These are phyloP conservation scores for Agrocybe pediades DNA, from an alignment of 768 basidiomycete species.

Conservation along the genomic window DNA sequence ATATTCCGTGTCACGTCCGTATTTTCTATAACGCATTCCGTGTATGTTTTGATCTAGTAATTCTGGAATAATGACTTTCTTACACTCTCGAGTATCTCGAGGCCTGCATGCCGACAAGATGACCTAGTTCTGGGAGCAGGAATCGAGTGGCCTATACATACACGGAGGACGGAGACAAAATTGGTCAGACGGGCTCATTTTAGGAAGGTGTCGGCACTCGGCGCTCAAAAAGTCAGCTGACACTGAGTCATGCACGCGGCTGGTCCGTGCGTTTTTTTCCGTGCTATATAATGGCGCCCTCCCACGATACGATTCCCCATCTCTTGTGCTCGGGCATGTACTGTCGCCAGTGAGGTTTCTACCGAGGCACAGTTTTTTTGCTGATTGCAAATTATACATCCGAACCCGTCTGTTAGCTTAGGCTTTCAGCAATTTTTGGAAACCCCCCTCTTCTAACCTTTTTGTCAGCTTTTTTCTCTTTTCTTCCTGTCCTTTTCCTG, in stretches of 20 bases:
- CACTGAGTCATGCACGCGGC: neutral
- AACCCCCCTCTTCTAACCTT: conserved; percentile 31
- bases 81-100: conserved; percentile 11
- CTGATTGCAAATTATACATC: conserved; percentile 98
- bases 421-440: conserved; percentile 93
- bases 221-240: neutral
- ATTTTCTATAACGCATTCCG: neutral
- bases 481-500: conserved; percentile 23
- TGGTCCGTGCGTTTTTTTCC: conserved; percentile 4
- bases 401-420: conserved; percentile 90
- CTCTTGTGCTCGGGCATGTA: conserved; percentile 55
- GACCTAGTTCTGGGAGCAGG: too few species aligned
- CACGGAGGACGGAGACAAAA: too few species aligned
- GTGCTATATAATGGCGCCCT: conserved; percentile 42
- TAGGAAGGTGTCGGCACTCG: too few species aligned
- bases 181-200: too few species aligned
- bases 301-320: conserved; percentile 37
- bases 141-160: too few species aligned
- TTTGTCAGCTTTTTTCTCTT: neutral
- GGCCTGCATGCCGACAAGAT: too few species aligned
- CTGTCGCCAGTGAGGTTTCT: conserved; percentile 70
- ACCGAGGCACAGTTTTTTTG: conserved; percentile 87
- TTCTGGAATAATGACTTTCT: conserved; percentile 15
- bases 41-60: conserved; percentile 8
- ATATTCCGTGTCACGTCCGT: neutral